A percentile compares a stretch with the other conserved stretches of the same genome.
These are phyloP conservation scores for Rugonectria rugulosa DNA, from an alignment of 2,329 filamentous ascomycete species.

Conservation along the genomic window DNA sequence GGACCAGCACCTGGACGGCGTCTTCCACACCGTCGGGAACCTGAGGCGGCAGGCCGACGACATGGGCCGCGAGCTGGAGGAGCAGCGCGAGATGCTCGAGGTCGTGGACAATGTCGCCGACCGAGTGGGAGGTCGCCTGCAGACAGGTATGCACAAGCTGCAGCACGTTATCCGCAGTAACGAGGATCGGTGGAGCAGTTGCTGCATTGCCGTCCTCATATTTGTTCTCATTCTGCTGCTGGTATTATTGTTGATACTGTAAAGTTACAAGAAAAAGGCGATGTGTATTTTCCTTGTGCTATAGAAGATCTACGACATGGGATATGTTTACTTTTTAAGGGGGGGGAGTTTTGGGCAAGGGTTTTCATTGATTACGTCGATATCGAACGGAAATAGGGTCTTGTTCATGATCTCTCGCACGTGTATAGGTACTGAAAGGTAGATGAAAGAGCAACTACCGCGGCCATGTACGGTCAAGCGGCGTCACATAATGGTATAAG, in stretches of 20 bases:
- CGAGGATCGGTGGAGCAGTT: constrained; percentile 87
- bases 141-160: constrained; percentile 87
- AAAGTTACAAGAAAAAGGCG: constrained; percentile 19
- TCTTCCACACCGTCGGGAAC: constrained; percentile 92
- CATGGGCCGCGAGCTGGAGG: constrained; percentile 96
- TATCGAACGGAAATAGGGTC: constrained; percentile 18
- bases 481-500: constrained; percentile 34
- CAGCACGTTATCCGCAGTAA: constrained; percentile 85
- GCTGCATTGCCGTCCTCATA: constrained; percentile 89
- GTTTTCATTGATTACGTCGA: constrained; percentile 16
- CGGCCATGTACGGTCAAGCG: constrained; percentile 17
- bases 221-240: constrained; percentile 87
- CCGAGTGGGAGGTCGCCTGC: constrained; percentile 83
- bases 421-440: constrained; percentile 37
- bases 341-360: constrained; percentile 35
- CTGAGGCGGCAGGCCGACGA: constrained; percentile 88
- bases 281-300: background rate
- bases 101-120: constrained; percentile 86
- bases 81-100: constrained; percentile 89
- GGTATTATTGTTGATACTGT: constrained; percentile 75
- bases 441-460: constrained; percentile 29
- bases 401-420: constrained; percentile 25
- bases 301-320: constrained; percentile 13
- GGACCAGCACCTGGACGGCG: constrained; percentile 89
- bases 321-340: constrained; percentile 8